Base-by-base conservation (phyloP, 1,284 basidiomycete genomes). In the Ustilago bromivora region DNA sequence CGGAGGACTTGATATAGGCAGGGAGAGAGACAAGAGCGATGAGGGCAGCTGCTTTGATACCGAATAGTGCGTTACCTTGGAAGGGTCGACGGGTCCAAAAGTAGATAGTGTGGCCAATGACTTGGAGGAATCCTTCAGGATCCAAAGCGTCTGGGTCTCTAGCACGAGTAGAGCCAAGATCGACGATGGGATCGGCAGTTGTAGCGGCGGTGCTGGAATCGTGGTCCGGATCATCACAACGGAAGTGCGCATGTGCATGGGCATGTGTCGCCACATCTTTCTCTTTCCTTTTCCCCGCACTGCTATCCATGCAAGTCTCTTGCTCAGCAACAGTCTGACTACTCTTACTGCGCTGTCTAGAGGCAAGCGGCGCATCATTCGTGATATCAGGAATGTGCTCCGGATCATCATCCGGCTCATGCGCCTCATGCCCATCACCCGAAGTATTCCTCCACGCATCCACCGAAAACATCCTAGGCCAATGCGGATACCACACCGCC, bases 131-230 rank as follows among this genome's bases (percentile, higher is more conserved):
- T 2, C 65, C 72, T 49, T 71, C 84, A 0, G 92, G 92, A 8
- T 92, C 92, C 1, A 93, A 84, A 0, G 91, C 92, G 80, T 94
- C 92, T 0, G 92, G 92, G 85, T 94, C 91, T 40, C 92, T 88
- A 2, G 89, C 87, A 19, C 87, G 85, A 0, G 91, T 89, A 3
- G 69, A 56, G 52, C 89, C 82, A 2, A 91, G 91, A 28, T 67
- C 73, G 32, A 76, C 66, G 19, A 76, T 66, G 12, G 74, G 69
- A 19, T 76, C 69, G 10, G 49, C n/a, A 4, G 23, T 31, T 1
- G 12, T 12, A 15, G 28, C 41, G 38, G 57, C 54, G 4, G 36
- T 19, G 15, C 11, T 53, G 36, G 23, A 32, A n/a, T 43, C 31
- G n/a, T 65, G 56, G 9, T 55, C 55, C 11, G 31, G 19, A 6